Percentiles rank a stretch among this genome's conserved stretches.
Conservation (phyloP, 2,329 filamentous ascomycete species). For the Raffaelea ambrosiae region DNA sequence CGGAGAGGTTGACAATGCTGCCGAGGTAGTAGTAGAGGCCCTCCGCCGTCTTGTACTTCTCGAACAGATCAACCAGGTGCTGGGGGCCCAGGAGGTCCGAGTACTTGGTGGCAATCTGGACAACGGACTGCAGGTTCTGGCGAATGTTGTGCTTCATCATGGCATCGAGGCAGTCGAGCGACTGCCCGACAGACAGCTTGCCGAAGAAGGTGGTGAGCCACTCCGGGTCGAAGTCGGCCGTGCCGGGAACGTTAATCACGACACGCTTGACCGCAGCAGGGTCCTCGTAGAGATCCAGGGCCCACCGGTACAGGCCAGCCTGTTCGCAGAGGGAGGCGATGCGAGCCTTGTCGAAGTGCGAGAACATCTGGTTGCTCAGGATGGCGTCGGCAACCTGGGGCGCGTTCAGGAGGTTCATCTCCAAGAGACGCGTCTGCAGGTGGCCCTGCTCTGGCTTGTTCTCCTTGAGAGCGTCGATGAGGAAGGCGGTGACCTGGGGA, state of each 20-base stretch:
- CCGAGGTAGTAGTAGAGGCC: conserved; percentile 98
- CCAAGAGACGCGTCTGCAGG: conserved; percentile 85
- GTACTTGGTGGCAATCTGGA: conserved; percentile 95
- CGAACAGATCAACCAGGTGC: conserved; percentile 82
- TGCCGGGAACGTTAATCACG: conserved; percentile 70
- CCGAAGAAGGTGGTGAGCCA: conserved; percentile 93
- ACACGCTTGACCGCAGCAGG: conserved; percentile 84
- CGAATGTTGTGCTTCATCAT: conserved; percentile 97
- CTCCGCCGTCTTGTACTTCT: conserved; percentile 96
- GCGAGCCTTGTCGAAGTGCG: conserved; percentile 85
- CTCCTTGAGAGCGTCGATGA: conserved; percentile 89
- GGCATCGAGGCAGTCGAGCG: conserved; percentile 84
- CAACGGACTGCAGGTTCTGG: conserved; percentile 89
- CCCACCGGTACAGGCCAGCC: conserved; percentile 76
- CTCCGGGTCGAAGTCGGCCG: conserved; percentile 80
- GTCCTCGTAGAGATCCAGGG: conserved; percentile 91
- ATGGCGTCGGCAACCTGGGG: conserved; percentile 98
- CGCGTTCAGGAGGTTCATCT: conserved; percentile 97
- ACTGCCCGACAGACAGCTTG: conserved; percentile 89
- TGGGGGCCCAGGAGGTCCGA: conserved; percentile 88
- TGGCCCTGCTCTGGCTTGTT: conserved; percentile 91
- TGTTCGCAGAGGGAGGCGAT: conserved; percentile 90
- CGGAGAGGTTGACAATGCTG: conserved; percentile 93
- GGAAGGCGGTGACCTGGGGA: conserved; percentile 95
- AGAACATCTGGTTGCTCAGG: conserved; percentile 96